A percentile compares a stretch with the other conserved stretches of the same genome.
These are phyloP conservation scores for Fusarium dimerum DNA, from an alignment of 2,329 filamentous ascomycete species.

Conservation along the genomic window DNA sequence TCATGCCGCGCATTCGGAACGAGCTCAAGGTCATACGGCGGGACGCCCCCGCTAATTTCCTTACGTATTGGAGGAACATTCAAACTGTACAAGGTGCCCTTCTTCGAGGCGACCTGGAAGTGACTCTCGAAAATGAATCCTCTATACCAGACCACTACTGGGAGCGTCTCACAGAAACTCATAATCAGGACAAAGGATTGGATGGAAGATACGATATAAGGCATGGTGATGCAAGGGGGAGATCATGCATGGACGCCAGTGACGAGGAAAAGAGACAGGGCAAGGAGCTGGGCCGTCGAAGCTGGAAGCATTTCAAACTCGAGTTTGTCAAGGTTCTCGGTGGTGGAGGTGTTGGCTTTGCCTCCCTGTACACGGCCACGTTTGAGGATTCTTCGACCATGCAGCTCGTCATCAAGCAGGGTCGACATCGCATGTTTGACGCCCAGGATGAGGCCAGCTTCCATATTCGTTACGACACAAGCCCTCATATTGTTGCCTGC, in stretches of 20 bases:
- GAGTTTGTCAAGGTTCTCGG: constrained; percentile 29
- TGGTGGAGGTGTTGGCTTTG: constrained; percentile 29
- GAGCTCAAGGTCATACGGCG: background rate
- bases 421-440: background rate
- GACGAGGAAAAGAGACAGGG: no score
- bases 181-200: no score
- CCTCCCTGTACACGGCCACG: constrained; percentile 23
- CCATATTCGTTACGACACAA: constrained; percentile 30
- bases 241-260: no score
- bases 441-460: constrained; percentile 18
- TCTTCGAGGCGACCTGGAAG: constrained; percentile 18
- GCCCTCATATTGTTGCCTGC: constrained; percentile 30
- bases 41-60: background rate
- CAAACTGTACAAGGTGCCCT: constrained; percentile 17
- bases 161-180: background rate
- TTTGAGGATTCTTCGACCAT: constrained; percentile 21
- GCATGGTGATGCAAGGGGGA: no score
- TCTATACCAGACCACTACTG: background rate
- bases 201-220: no score
- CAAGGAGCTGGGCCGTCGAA: no score
- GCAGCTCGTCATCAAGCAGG: constrained; percentile 31
- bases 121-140: constrained; percentile 7
- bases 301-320: constrained; percentile 24
- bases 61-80: constrained; percentile 8
- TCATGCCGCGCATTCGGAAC: constrained; percentile 8